Base-by-base conservation (phyloP, 2,329 filamentous ascomycete species). In the Ophiostoma sp. region DNA sequence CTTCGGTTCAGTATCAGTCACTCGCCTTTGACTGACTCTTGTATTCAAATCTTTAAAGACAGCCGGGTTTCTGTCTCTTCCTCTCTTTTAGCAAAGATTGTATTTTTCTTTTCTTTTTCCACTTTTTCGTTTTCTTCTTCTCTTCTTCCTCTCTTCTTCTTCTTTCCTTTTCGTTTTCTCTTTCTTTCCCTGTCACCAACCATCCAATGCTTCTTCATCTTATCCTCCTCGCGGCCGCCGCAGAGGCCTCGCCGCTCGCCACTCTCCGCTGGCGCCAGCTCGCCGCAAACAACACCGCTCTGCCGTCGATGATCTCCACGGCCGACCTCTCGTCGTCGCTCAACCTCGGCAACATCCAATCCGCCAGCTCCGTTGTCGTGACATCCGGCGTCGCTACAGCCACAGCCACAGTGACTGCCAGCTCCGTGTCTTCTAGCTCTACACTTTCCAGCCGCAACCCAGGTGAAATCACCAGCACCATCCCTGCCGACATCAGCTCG, bases 181-280 rank as follows among this genome's bases (percentile, higher is more conserved):
- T 38, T 40, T 16, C 27, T 5, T 60, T 11, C 11, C 64, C 73
- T 65, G 42, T 69, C 5, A 42, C 18, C n/a, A 55, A 45, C 18
- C 12, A 44, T 44, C 38, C 45, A 18, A 68, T 63, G 67, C 36
- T 66, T 38, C 65, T 71, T 44, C 64, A 70, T 14, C 64, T 73
- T 14, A 69, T 71, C 47, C 41, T 68, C 38, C 65, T 70, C 16
- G 66, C 69, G 63, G 44, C 62, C 41, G 68, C 69, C 47, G 68
- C 62, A 36, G 73, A 76, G 71, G 75, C 74, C 41, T 73, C 74
- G 60, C 75, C 75, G 69, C 71, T 76, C 66, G 63, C 66, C 4
- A 45, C 41, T 12, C 47, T 67, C 36, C 45, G 55, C 38, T 36
- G 18, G 45, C 47, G 42, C n/a, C 60, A n/a, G 41, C 41, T 5